Percentiles rank a stretch among this genome's conserved stretches.
phyloP scores from a whole-genome alignment of 805 yeast species.

The Candida caryicola region DNA sequence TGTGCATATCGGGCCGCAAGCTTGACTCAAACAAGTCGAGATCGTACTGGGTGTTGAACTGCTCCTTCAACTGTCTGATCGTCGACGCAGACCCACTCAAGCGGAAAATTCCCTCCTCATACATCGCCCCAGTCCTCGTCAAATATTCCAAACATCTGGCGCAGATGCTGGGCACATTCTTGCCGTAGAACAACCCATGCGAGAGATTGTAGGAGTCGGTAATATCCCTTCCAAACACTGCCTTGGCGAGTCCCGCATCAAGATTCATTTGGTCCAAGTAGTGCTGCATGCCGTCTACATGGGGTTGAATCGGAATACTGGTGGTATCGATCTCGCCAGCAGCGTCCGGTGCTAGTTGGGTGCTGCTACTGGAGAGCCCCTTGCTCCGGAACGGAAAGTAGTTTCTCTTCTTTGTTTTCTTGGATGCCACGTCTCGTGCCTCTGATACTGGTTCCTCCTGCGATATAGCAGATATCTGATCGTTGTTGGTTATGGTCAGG shows the following conservation, averaged over 20 bases:
- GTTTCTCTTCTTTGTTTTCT: constrained; percentile 52
- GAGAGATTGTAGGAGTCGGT: constrained; percentile 52
- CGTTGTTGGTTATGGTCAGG: background rate
- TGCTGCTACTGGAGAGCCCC: background rate
- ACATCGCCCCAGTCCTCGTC: constrained; percentile 62
- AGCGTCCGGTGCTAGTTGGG: background rate
- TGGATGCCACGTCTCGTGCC: constrained; percentile 17
- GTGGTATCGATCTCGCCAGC: constrained; percentile 1
- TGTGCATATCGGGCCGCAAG: constrained; percentile 67
- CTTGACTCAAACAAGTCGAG: constrained; percentile 54
- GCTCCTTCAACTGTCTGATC: constrained; percentile 64
- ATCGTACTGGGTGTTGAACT: constrained; percentile 66
- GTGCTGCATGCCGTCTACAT: constrained; percentile 14
- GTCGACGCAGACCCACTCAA: constrained; percentile 83
- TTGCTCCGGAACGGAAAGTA: constrained; percentile 54
- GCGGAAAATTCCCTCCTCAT: constrained; percentile 89
- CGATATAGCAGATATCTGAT: background rate
- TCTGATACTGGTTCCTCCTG: background rate
- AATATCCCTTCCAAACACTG: constrained; percentile 66
- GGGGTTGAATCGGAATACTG: background rate
- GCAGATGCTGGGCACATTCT: constrained; percentile 68
- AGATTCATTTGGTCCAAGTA: constrained; percentile 37
- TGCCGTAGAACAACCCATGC: constrained; percentile 42
- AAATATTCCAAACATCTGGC: constrained; percentile 72
- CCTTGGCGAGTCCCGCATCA: constrained; percentile 33